Base-by-base conservation (phyloP, 2,329 filamentous ascomycete species). In the Periconia sp. region DNA sequence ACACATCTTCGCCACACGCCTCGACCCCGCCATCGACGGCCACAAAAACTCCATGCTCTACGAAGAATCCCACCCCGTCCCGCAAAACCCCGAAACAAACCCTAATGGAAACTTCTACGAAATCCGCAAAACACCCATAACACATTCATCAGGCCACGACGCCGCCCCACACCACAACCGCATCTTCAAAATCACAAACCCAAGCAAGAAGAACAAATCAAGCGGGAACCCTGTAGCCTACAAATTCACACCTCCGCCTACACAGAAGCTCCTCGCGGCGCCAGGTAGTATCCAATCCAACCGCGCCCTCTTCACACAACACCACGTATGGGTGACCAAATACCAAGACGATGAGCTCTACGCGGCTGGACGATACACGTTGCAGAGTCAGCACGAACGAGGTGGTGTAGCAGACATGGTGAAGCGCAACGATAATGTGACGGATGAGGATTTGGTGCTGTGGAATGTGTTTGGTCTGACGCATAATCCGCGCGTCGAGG, bases 21-120 rank as follows among this genome's bases (percentile, higher is more conserved):
- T 90, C 46, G 86, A 90, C 60, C 85, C 86, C 0, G 82, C 82
- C 9, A 79, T 88, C 40, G 85, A 88, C 58, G 74, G 79, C 19
- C 74, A 81, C 62, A 63, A 76, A 2, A 87, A 85, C 56, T 80
- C 79, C 0, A 70, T 86, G 6, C 69, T 82, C 8, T 72, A 79
- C 47, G 81, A 85, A 62, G 82, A 85, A 64, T 80, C 81, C 0
- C 75, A 80, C 35, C 69, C 79, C 0, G 74, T 80, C 1, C 77
- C 78, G 1, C 75, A 76, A 62, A 77, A 84, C 57, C 74, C 80
- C 0, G 66, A 77, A 19, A 81, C 79, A 2, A 89, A 89, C 60
- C 84, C 85, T 0, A 75, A 80, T 40, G 85, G 86, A 27, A 87
- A 86, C 64, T 79, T 77, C 50, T 89, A 87, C 71, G 74, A 82